These are phyloP conservation scores for Vigna mungo DNA, from an alignment of 306 rosid genomes.

Conservation along the genomic window DNA sequence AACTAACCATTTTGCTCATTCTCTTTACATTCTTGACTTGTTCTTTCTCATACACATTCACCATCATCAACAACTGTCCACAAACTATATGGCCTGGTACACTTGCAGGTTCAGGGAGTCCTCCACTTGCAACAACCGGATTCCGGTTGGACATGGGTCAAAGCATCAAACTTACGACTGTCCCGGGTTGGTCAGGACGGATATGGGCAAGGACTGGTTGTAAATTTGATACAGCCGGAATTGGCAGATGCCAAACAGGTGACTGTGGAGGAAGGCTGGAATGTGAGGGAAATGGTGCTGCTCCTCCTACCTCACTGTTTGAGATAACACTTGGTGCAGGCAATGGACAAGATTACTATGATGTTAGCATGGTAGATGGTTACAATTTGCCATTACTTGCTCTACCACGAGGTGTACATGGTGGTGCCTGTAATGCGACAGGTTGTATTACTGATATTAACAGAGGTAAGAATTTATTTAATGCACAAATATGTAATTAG, in stretches of 20 bases:
- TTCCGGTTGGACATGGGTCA: slow-evolving; percentile 59
- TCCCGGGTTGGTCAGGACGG: slow-evolving; percentile 82
- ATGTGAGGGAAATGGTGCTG: slow-evolving; percentile 77
- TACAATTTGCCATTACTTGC: slow-evolving; percentile 76
- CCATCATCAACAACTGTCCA: slow-evolving; percentile 71
- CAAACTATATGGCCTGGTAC: slow-evolving; percentile 83
- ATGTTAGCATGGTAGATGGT: slow-evolving; percentile 82
- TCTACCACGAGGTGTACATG: slow-evolving; percentile 54
- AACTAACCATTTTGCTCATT: slow-evolving; percentile 29
- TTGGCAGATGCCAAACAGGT: slow-evolving; percentile 75
- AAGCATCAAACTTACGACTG: slow-evolving; percentile 53
- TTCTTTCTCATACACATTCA: slow-evolving; percentile 56
- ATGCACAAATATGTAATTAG: background rate
- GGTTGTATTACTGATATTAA: slow-evolving; percentile 75
- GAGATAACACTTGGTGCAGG: slow-evolving; percentile 78
- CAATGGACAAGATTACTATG: slow-evolving; percentile 65
- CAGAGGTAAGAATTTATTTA: slow-evolving; percentile 49
- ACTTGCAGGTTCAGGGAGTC: slow-evolving; percentile 65
- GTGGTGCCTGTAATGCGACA: slow-evolving; percentile 69
- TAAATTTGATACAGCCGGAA: slow-evolving; percentile 67
- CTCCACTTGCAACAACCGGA: slow-evolving; percentile 64
- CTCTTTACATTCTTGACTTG: slow-evolving; percentile 40
- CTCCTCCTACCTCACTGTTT: slow-evolving; percentile 78
- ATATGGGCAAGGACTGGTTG: slow-evolving; percentile 92
- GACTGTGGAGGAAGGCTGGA: slow-evolving; percentile 85